Evolutionary conservation across 805 yeast genomes (phyloP), one percentile per base, ranked within the genome.

Genomic region (Candida pseudoglaebosa): DNA sequence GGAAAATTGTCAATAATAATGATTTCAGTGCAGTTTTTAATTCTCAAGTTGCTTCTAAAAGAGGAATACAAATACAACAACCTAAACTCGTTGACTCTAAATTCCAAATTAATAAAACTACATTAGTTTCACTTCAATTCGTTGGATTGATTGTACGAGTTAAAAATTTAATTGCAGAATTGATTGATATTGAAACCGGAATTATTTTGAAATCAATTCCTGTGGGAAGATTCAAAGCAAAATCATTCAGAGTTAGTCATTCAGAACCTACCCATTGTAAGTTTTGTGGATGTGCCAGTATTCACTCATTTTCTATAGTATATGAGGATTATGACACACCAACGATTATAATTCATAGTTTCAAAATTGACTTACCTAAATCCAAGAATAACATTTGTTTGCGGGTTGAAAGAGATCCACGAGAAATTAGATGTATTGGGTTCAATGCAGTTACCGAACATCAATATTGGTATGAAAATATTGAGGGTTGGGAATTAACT

Each of bases 381-480:
- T 88, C 95, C 7, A 84, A 84, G 52, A 83, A 78, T 40, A 82
- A 77, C 48, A 88, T 88, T 29, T 88, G 96, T 58, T 61, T 88
- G 39, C 77, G 96, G 59, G 95, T 85, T 28, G 96, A 88, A 60
- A 82, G 96, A 74, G 96, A 88, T 60, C 87, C 91, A 2, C 75
- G 95, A 51, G 96, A 88, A 61, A 85, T 86, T 28, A 77, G 96
- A 65, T 88, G 96, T 62, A 70, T 84, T 29, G 96, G 96, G 19
- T 84, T 88, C 55, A 86, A 80, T 38, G 77, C 83, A 1, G 87
- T 79, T 5, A 68, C 73, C 14, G 95, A 87, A 52, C 78, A 77
- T 36, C 82, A 77, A 41, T 77, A 79, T 56, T 81, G 86, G 78
- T 66, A 79, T 30, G 71, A 72, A 19, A 62, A 75, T 42, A 79